These are phyloP conservation scores for Xylaria sp. DNA, from an alignment of 2,329 filamentous ascomycete genomes.

Conservation along the genomic window DNA sequence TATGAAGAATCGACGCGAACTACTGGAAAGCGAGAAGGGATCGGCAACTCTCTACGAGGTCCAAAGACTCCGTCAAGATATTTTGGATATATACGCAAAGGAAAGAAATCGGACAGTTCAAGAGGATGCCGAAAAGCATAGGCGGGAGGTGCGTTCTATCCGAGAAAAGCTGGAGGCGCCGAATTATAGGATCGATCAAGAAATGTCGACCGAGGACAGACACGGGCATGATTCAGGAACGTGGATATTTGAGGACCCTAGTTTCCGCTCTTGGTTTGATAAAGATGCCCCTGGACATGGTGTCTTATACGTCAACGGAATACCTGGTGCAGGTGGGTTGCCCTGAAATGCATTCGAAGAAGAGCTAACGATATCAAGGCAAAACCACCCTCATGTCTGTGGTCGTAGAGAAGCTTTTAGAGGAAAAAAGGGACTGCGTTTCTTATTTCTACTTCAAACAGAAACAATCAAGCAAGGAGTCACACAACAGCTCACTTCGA, in stretches of 20 bases:
- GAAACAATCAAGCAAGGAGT: constrained; percentile 11
- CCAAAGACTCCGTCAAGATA: not conserved
- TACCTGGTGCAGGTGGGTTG: constrained; percentile 20
- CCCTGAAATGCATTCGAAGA: not conserved
- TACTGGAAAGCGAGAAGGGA: not conserved
- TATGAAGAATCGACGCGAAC: constrained; percentile 11
- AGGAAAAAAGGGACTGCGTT: constrained; percentile 6
- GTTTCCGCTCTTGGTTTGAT: constrained; percentile 15
- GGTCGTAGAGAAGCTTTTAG: not conserved
- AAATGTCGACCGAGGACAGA: constrained; percentile 25
- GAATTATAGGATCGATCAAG: constrained; percentile 25
- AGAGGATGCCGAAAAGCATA: not conserved
- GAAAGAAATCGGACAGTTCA: not conserved
- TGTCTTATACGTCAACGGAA: constrained; percentile 20
- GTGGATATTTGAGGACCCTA: constrained; percentile 25
- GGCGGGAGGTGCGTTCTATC: not conserved
- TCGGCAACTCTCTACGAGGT: not conserved
- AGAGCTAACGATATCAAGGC: constrained; percentile 5
- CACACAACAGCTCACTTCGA: constrained; percentile 25
- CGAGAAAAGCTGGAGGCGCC: constrained; percentile 22
- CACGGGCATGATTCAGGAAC: constrained; percentile 3
- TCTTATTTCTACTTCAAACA: constrained; percentile 34
- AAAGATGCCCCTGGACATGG: not conserved
- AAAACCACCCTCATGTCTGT: constrained; percentile 18
- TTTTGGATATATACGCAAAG: not conserved